A percentile compares a stretch with the other conserved stretches of the same genome.
Evolutionary conservation across 2,329 filamentous ascomycete genomes (phyloP).

Genomic region (Cercospora janseana): DNA sequence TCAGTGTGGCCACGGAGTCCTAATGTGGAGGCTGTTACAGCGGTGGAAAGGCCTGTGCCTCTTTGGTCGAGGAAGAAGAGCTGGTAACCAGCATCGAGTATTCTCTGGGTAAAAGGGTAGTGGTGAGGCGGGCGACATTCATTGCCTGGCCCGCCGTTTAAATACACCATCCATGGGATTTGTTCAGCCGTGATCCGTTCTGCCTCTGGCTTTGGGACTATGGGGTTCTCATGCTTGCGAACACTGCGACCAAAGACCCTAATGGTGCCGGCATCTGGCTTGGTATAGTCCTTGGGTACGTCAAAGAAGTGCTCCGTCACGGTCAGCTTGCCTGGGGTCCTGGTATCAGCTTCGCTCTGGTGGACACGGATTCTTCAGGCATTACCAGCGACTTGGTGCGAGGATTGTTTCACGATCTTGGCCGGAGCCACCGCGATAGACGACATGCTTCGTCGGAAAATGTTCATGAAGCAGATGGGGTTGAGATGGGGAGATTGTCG

Average conservation of each 20-base stretch:
- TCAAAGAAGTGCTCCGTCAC: slow-evolving; percentile 83
- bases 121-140: slow-evolving; percentile 73
- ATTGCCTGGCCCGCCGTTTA: slow-evolving; percentile 84
- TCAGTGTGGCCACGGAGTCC: slow-evolving; percentile 60
- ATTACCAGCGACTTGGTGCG: slow-evolving; percentile 47
- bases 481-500: slow-evolving; percentile 1
- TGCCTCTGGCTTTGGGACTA: slow-evolving; percentile 55
- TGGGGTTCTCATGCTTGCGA: slow-evolving; percentile 61
- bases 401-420: slow-evolving; percentile 48
- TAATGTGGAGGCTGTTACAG: slow-evolving; percentile 72
- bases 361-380: background rate
- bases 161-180: slow-evolving; percentile 64
- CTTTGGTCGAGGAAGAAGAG: slow-evolving; percentile 83
- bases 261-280: slow-evolving; percentile 60
- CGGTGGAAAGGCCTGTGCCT: slow-evolving; percentile 80
- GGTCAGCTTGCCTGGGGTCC: slow-evolving; percentile 62
- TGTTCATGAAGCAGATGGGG: slow-evolving; percentile 30
- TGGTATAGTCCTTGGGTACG: slow-evolving; percentile 75
- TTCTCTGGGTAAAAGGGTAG: slow-evolving; percentile 64
- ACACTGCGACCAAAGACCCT: slow-evolving; percentile 76
- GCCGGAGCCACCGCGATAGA: slow-evolving; percentile 42
- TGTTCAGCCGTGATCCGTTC: slow-evolving; percentile 49
- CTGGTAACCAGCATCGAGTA: slow-evolving; percentile 80
- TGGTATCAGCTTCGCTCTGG: background rate
- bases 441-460: slow-evolving; percentile 31